Base-by-base conservation (phyloP, 2,329 filamentous ascomycete species). In the Alternaria rosae region DNA sequence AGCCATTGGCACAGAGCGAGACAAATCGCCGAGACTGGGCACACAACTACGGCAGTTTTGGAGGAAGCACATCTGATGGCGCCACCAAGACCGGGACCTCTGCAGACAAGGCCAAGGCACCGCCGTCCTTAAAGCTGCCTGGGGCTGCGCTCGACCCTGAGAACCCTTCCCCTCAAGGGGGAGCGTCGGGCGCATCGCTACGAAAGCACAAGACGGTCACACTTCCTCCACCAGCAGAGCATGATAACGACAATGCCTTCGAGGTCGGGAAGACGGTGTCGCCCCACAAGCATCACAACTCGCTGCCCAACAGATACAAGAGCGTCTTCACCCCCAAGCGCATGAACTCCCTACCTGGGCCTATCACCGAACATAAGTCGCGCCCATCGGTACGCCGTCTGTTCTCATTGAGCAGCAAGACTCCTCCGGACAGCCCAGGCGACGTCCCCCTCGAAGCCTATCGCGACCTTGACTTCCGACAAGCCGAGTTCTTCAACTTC, bases 401-500 rank as follows among this genome's bases (percentile, higher is more conserved):
- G 66, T 79, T 69, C 79, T 86, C 57, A 74, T 81, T 75, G 76
- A 81, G 45, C 67, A 84, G 73, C 77, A 72, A 69, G 38, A 67
- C 67, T 11, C 65, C 75, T 17, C 69, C 72, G 68, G 81, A 78
- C 2, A 78, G 75, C 11, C 80, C 76, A 28, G 75, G 75, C 54
- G 84, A 86, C 67, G 80, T 85, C 5, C 85, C 86, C 15, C 78
- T 87, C 6, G 85, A 87, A 59, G 83, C 85, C 2, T 84, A 85
- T 52, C 85, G 88, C 43, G 86, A 92, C 41, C 85, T 96, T 4
- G 90, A 92, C 45, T 84, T 89, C 59, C 86, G 89, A 17, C 90
- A 97, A 77, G 86, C 86, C n/a, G 92, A 97, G 13, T 98, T 99
- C 75, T 94, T 94, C 77, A 81, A 84, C 0, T 99, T 95, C 73